These are phyloP conservation scores for Clitopilus hobsonii DNA, from an alignment of 768 basidiomycete genomes.

Conservation along the genomic window DNA sequence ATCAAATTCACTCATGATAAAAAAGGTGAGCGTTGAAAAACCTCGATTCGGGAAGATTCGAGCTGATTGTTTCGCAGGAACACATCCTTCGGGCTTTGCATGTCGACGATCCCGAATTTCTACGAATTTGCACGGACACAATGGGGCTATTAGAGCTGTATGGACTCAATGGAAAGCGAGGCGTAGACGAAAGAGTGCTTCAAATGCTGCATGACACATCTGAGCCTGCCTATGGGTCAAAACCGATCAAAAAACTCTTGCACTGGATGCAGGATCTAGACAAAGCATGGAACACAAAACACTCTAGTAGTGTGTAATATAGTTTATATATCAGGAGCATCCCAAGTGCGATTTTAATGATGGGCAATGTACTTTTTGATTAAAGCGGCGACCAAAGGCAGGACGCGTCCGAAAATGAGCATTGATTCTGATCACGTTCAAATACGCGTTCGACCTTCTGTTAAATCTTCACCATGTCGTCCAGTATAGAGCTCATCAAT, in stretches of 20 bases:
- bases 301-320: conserved; percentile 8
- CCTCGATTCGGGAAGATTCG: neutral
- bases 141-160: conserved; percentile 48
- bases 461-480: conserved; percentile 41
- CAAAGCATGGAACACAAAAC: conserved; percentile 32
- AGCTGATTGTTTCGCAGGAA: conserved; percentile 22
- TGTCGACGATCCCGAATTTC: conserved; percentile 36
- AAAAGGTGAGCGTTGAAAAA: neutral
- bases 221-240: conserved; percentile 34
- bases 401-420: conserved; percentile 9
- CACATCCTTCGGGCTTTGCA: conserved; percentile 53
- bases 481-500: conserved; percentile 92
- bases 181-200: conserved; percentile 43
- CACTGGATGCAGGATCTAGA: conserved; percentile 46
- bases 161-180: conserved; percentile 47
- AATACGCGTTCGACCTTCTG: conserved; percentile 19
- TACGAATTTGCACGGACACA: conserved; percentile 45
- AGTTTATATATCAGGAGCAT: neutral
- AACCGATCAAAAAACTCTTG: conserved; percentile 44
- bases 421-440: conserved; percentile 3
- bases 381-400: conserved; percentile 25
- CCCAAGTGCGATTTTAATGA: neutral
- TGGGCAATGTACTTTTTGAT: conserved; percentile 6
- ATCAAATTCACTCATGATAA: neutral
- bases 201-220: conserved; percentile 45